Percentiles rank a stretch among this genome's conserved stretches.
These are phyloP conservation scores for Ceratobasidium sp. DNA, from an alignment of 1,284 basidiomycete genomes.

Conservation along the genomic window DNA sequence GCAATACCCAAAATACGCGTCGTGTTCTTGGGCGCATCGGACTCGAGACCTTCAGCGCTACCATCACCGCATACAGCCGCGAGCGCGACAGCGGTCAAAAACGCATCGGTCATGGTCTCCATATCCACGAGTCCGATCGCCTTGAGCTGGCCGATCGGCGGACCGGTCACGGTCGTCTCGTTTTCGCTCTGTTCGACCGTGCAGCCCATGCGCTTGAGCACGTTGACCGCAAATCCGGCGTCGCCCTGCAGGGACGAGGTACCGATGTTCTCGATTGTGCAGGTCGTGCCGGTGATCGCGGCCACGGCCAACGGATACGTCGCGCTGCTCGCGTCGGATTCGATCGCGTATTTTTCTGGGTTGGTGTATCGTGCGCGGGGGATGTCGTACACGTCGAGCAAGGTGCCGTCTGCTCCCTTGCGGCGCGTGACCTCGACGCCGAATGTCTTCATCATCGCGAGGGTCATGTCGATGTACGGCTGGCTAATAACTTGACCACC, in stretches of 20 bases:
- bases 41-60: constrained; percentile 37
- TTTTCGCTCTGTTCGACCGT: constrained; percentile 88
- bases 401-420: constrained; percentile 72
- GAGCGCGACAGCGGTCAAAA: constrained; percentile 93
- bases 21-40: constrained; percentile 67
- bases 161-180: constrained; percentile 94
- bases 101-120: constrained; percentile 99
- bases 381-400: constrained; percentile 88
- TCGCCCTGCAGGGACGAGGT: constrained; percentile 94
- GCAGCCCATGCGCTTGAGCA: constrained; percentile 96
- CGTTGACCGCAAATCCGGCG: constrained; percentile 93
- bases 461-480: constrained; percentile 99
- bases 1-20: constrained; percentile 96
- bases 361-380: constrained; percentile 84
- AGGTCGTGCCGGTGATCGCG: constrained; percentile 94
- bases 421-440: constrained; percentile 85
- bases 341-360: constrained; percentile 89
- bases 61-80: constrained; percentile 75
- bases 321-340: constrained; percentile 95
- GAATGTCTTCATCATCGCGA: constrained; percentile 98
- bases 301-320: constrained; percentile 98
- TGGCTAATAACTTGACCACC: constrained; percentile 97
- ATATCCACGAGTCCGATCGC: constrained; percentile 94
- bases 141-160: constrained; percentile 82
- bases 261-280: constrained; percentile 95